phyloP scores from a whole-genome alignment of 2,329 filamentous ascomycete species.

The Botryotinia calthae region DNA sequence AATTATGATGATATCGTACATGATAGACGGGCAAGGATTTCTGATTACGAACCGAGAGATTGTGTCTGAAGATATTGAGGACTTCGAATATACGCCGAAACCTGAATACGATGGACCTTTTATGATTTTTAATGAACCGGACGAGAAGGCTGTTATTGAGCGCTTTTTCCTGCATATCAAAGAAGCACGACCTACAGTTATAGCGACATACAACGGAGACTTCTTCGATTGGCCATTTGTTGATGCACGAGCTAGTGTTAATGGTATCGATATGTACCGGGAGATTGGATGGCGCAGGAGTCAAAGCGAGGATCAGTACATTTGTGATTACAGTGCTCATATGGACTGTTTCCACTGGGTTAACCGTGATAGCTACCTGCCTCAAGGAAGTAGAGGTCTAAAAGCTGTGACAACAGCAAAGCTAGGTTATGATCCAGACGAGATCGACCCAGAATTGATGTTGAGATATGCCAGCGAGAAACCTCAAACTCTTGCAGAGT shows the following conservation, averaged over 20 bases:
- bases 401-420: conserved; percentile 98
- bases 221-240: conserved; percentile 99
- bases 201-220: conserved; percentile 99
- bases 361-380: conserved; percentile 95
- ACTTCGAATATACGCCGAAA: conserved; percentile 97
- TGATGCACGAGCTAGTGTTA: conserved; percentile 85
- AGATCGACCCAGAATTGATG: conserved; percentile 97
- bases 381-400: conserved; percentile 92
- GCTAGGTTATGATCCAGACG: conserved; percentile 95
- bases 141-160: conserved; percentile 84
- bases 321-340: conserved; percentile 92
- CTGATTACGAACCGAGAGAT: conserved; percentile 97
- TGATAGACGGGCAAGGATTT: conserved; percentile 98
- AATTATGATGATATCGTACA: conserved; percentile 99
- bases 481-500: conserved; percentile 92
- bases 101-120: conserved; percentile 94
- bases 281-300: conserved; percentile 98
- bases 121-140: conserved; percentile 96
- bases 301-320: conserved; percentile 84
- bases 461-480: conserved; percentile 85
- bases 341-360: conserved; percentile 99
- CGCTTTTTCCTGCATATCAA: conserved; percentile 96
- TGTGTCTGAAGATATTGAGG: conserved; percentile 92
- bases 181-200: conserved; percentile 89
- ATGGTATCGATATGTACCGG: conserved; percentile 98